These are phyloP conservation scores for Daldinia sp. DNA, from an alignment of 2,329 filamentous ascomycete genomes.

Conservation along the genomic window DNA sequence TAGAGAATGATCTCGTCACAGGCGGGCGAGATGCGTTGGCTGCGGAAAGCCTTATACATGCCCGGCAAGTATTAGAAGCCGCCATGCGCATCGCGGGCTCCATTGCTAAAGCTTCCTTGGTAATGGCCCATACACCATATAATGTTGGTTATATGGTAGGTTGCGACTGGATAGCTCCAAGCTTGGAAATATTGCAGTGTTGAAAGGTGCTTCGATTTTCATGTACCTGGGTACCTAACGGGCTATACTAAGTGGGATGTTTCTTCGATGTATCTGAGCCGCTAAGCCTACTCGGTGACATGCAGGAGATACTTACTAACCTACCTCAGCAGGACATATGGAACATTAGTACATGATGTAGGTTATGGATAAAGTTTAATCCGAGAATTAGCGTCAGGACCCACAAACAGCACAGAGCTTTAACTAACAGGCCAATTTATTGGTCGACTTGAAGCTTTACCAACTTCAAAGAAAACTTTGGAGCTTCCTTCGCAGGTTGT, in stretches of 20 bases:
- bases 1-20: slow-evolving; percentile 38
- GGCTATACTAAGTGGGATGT: neutral
- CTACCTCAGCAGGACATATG: no score
- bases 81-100: slow-evolving; percentile 43
- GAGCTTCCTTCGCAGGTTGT: slow-evolving; percentile 28
- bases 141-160: slow-evolving; percentile 18
- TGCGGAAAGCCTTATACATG: slow-evolving; percentile 39
- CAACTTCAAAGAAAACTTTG: slow-evolving; percentile 38
- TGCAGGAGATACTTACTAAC: no score
- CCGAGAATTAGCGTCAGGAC: neutral
- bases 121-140: slow-evolving; percentile 2
- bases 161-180: slow-evolving; percentile 15
- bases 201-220: slow-evolving; percentile 2
- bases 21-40: slow-evolving; percentile 31
- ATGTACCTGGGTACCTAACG: neutral
- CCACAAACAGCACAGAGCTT: neutral
- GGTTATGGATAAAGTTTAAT: neutral
- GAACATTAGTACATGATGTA: no score
- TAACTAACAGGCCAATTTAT: neutral
- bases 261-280: no score
- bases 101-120: slow-evolving; percentile 35
- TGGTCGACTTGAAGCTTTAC: slow-evolving; percentile 23
- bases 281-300: no score
- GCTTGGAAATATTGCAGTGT: neutral
- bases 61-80: slow-evolving; percentile 43